Conservation (phyloP, 169 alveolate genomes). For the Plasmodium inui region DNA sequence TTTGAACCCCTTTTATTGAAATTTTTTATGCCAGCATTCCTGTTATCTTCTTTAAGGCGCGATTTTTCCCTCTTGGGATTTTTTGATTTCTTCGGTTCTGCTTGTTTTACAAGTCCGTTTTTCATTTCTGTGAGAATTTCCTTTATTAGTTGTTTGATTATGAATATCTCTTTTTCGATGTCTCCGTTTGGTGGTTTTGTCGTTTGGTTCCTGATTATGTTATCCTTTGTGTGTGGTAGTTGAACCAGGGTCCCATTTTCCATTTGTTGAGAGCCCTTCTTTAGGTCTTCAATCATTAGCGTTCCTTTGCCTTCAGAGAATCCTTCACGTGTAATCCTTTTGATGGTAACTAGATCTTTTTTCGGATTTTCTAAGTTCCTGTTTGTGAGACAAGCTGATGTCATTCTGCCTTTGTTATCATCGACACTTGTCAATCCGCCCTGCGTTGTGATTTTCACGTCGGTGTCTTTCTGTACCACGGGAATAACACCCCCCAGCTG, state of each 20-base stretch:
- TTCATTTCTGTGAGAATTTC: constrained; percentile 27
- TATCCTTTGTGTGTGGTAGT: neutral
- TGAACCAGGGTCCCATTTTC: neutral
- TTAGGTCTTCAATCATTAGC: neutral
- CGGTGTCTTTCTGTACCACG: neutral
- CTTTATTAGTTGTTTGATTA: constrained; percentile 22
- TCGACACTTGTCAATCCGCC: neutral
- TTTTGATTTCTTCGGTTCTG: neutral
- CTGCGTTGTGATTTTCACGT: neutral
- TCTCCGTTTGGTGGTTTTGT: constrained; percentile 1
- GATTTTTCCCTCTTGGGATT: neutral
- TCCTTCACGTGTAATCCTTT: neutral
- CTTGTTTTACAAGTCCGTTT: constrained; percentile 11
- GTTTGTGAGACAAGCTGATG: neutral
- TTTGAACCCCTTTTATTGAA: neutral
- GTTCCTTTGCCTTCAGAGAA: neutral
- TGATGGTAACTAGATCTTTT: neutral
- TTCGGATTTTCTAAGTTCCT: neutral
- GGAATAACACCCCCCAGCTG: neutral
- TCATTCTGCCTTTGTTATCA: neutral
- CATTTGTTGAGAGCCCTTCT: neutral
- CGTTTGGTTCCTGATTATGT: neutral
- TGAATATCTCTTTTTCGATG: constrained; percentile 30
- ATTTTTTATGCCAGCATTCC: neutral
- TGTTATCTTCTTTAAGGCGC: neutral